A percentile compares a stretch with the other conserved stretches of the same genome.
phyloP scores from a whole-genome alignment of 2,329 filamentous ascomycete species.

The Dactylellina cionopaga region DNA sequence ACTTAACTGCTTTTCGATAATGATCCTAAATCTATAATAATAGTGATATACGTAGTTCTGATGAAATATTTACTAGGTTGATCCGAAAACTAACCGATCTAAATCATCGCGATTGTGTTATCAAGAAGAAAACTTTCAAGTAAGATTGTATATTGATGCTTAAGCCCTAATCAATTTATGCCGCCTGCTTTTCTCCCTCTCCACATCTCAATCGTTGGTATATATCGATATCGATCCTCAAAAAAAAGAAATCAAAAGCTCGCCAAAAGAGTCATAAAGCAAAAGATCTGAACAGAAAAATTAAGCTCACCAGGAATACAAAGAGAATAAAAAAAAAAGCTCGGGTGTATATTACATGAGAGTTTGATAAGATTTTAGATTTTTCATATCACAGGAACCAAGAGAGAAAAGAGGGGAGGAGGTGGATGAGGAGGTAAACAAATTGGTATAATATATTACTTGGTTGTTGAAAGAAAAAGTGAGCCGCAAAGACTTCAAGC shows the following conservation, averaged over 20 bases:
- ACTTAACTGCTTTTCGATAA: neutral
- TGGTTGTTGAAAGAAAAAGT: conserved; percentile 23
- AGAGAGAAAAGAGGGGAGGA: conserved; percentile 31
- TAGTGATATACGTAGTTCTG: neutral
- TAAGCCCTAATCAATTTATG: no score
- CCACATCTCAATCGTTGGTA: no score
- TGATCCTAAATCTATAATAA: neutral
- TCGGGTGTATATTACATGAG: conserved; percentile 49
- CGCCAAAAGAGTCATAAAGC: neutral
- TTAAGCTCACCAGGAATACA: neutral
- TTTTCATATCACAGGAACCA: conserved; percentile 17
- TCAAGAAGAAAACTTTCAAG: no score
- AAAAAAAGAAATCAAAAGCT: neutral
- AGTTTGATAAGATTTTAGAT: conserved; percentile 27
- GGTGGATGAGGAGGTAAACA: conserved; percentile 47
- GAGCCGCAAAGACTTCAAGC: conserved; percentile 21
- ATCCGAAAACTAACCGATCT: no score
- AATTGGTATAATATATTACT: conserved; percentile 55
- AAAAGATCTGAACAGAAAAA: conserved; percentile 2
- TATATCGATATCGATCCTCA: no score
- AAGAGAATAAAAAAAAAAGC: conserved; percentile 8
- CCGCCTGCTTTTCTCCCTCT: no score
- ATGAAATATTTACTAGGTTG: no score
- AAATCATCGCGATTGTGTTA: no score
- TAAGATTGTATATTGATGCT: neutral